Evolutionary conservation across 768 basidiomycete genomes (phyloP).

Genomic region (Hortiboletus campestris): DNA sequence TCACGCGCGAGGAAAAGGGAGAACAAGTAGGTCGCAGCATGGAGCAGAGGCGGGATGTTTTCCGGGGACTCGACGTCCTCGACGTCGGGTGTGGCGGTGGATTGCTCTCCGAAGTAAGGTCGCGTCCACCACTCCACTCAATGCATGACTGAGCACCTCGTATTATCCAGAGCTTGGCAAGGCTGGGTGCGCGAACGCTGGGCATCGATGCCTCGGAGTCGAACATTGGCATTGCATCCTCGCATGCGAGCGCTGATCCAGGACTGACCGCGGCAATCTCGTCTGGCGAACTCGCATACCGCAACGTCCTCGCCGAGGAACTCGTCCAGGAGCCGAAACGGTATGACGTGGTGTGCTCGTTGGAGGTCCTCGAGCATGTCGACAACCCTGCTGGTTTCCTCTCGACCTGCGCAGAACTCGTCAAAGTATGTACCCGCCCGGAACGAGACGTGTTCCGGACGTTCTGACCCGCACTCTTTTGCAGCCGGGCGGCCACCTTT

Average conservation of each 20-base stretch:
- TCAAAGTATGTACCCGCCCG: constrained; percentile 61
- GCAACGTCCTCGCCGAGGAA: constrained; percentile 71
- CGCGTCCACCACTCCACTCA: too few relatives aligned
- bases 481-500: constrained; percentile 93
- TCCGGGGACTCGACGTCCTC: constrained; percentile 70
- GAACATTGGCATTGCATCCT: constrained; percentile 81
- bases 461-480: constrained; percentile 2
- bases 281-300: constrained; percentile 54
- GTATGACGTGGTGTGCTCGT: constrained; percentile 92
- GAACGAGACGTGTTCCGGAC: not conserved
- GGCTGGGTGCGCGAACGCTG: constrained; percentile 82
- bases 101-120: constrained; percentile 79
- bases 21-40: constrained; percentile 32
- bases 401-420: constrained; percentile 72
- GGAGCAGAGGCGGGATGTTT: constrained; percentile 32
- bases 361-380: constrained; percentile 98
- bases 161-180: constrained; percentile 66
- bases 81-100: constrained; percentile 98
- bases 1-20: constrained; percentile 51
- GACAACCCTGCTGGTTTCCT: constrained; percentile 88
- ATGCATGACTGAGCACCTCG: not conserved
- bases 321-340: constrained; percentile 61
- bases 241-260: constrained; percentile 81
- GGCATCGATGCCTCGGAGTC: constrained; percentile 91
- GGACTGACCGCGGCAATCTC: constrained; percentile 38